phyloP scores from a whole-genome alignment of 2,329 filamentous ascomycete species.

The Tolypocladium paradoxum region DNA sequence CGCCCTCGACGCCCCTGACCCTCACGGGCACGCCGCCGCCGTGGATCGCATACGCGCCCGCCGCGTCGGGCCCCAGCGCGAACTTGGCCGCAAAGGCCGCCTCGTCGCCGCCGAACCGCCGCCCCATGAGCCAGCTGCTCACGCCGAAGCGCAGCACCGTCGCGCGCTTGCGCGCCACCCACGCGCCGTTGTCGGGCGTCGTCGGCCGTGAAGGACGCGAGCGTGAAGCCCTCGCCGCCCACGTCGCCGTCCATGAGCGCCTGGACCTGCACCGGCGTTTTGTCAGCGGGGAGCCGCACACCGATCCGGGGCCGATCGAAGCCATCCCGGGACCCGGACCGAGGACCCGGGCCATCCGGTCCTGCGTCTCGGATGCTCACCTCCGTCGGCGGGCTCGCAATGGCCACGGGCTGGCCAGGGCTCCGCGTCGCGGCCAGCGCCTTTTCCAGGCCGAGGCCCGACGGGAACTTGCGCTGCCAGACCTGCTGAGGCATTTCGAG shows the following conservation, averaged over 20 bases:
- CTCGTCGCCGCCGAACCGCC: constrained; percentile 57
- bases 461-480: constrained; percentile 14
- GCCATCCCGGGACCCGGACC: no score
- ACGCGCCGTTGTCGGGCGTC: constrained; percentile 59
- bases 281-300: no score
- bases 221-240: no score
- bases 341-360: no score
- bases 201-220: no score
- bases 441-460: constrained; percentile 15
- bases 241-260: no score
- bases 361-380: no score
- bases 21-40: constrained; percentile 66
- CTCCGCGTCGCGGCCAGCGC: constrained; percentile 12
- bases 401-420: constrained; percentile 3
- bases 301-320: no score
- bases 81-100: constrained; percentile 53
- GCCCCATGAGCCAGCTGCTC: constrained; percentile 60
- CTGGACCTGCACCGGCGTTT: no score
- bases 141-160: constrained; percentile 61
- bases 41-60: constrained; percentile 61
- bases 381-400: constrained; percentile 6
- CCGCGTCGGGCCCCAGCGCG: constrained; percentile 44
- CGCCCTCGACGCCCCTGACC: constrained; percentile 62
- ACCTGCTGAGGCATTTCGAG: constrained; percentile 18
- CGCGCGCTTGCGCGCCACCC: constrained; percentile 60